Evolutionary conservation across 371 early-diverging fungal genomes (phyloP), one percentile per base, ranked within the genome.

Genomic region (Zychaea mexicana): DNA sequence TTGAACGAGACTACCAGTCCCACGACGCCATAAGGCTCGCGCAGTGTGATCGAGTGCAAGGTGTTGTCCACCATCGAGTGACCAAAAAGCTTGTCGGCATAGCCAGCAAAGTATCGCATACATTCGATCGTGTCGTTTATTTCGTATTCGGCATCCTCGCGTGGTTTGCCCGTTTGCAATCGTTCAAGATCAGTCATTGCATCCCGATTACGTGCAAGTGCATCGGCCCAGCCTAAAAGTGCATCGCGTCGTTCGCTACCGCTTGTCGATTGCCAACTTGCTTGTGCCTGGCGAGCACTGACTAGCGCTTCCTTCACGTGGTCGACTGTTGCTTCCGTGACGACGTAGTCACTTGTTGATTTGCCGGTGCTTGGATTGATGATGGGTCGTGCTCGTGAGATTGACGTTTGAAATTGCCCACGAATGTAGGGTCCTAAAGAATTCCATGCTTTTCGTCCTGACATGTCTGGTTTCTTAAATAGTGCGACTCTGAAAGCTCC

Each of bases 121-220:
- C 84, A 84, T 24, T 91, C 90, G 28, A 92, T 78, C 5, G 85
- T 72, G 62, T 94, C 94, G 7, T 65, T 71, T 2, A 82, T 58
- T 55, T 78, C 79, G 38, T 72, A 77, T 19, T 72, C 52, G 15
- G 90, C 83, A 52, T 87, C 88, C 1, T 53, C 57, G 19, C 88
- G 67, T 0, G 93, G 85, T 73, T 96, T 96, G 2, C 97, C 96
- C 7, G 90, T 92, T 70, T 94, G 90, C 17, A 84, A 55, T n/a
- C 90, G 84, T 71, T 96, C 97, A 26, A 95, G 66, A 0, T 76
- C 74, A 10, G 94, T 92, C 49, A 96, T 64, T 4, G 78, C 76
- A 7, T 82, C 72, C 64, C 89, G 74, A 6, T 78, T 57, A 60
- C 88, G 87, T 26, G 24, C 69, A 2, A 96, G 67, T 0, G 78